These are phyloP conservation scores for Aegilops longissima DNA, from an alignment of 176 grass and related monocot species.

Conservation along the genomic window DNA sequence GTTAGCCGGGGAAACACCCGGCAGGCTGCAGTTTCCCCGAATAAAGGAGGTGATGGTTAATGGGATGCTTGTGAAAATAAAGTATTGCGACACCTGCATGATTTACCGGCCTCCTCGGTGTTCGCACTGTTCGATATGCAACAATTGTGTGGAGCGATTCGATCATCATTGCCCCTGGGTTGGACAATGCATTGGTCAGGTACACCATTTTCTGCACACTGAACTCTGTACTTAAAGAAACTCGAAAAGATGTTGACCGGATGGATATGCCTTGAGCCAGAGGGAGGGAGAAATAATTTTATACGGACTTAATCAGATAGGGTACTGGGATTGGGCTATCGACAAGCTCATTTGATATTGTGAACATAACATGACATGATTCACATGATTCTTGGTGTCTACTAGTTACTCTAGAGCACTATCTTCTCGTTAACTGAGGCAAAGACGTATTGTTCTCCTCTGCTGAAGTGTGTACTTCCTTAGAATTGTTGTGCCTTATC, in stretches of 20 bases:
- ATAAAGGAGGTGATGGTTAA: constrained; percentile 68
- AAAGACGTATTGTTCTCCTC: neutral
- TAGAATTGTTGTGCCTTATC: neutral
- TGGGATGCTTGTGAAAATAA: constrained; percentile 61
- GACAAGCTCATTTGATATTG: neutral
- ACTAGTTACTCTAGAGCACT: neutral
- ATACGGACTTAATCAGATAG: neutral
- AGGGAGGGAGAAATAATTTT: neutral
- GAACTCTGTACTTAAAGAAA: constrained; percentile 2
- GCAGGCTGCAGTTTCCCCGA: constrained; percentile 57
- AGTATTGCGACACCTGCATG: constrained; percentile 96
- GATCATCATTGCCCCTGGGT: constrained; percentile 98
- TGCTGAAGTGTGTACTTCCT: neutral
- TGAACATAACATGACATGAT: neutral
- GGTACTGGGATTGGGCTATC: neutral
- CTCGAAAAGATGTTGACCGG: neutral
- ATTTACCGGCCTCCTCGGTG: constrained; percentile 81
- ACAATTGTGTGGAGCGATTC: constrained; percentile 95
- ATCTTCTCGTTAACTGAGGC: neutral
- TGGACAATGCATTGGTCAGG: constrained; percentile 95
- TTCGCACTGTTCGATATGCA: constrained; percentile 85
- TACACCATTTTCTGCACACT: constrained; percentile 18
- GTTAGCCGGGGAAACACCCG: constrained; percentile 43
- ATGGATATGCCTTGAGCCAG: neutral
- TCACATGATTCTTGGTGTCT: neutral